Evolutionary conservation across 2,329 filamentous ascomycete genomes (phyloP).

Genomic region (Cladosporium sp.): DNA sequence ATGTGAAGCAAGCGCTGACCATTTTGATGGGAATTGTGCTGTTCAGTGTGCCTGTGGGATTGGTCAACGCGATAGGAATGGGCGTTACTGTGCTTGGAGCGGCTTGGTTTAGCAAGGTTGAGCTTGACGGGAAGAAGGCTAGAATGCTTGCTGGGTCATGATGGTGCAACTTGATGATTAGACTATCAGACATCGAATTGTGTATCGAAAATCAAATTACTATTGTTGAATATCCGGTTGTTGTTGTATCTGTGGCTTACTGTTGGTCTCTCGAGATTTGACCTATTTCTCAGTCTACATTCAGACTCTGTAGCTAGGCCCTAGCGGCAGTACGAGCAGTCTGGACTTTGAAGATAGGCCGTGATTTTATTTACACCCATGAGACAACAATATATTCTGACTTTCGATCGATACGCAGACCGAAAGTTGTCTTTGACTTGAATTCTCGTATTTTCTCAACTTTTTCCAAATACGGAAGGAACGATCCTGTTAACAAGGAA

Average conservation of each 20-base stretch:
- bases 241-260: no score
- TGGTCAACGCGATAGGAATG: conserved; percentile 58
- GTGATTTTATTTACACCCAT: no score
- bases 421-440: neutral
- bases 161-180: neutral
- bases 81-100: conserved; percentile 57
- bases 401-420: neutral
- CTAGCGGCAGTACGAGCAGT: no score
- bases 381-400: no score
- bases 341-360: no score
- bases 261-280: neutral
- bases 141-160: conserved; percentile 16
- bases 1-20: conserved; percentile 37
- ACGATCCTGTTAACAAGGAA: neutral
- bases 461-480: neutral
- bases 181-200: neutral
- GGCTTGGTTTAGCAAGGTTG: conserved; percentile 60
- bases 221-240: neutral
- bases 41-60: conserved; percentile 33
- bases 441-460: neutral
- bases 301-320: no score
- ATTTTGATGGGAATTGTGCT: conserved; percentile 34
- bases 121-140: conserved; percentile 51
- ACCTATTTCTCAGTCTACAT: no score
- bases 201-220: neutral